These are phyloP conservation scores for Cercospora sojina DNA, from an alignment of 2,329 filamentous ascomycete species.

Conservation along the genomic window DNA sequence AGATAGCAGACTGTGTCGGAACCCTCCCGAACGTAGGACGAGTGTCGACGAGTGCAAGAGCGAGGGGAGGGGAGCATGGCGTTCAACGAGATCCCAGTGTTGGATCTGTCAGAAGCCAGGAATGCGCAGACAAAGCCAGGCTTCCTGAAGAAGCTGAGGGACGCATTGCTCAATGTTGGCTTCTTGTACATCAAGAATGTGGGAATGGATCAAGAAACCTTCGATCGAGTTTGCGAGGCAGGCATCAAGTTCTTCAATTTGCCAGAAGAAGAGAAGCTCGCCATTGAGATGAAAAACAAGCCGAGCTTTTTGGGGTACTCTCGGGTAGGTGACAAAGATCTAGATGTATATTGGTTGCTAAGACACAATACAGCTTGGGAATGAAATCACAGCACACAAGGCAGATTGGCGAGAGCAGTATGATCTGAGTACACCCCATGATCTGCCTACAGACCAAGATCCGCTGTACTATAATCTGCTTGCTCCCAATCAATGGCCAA, in stretches of 20 bases:
- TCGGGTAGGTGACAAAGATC: not conserved
- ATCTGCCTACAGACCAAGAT: slow-evolving; percentile 59
- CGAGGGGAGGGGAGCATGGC: slow-evolving; percentile 8
- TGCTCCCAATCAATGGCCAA: slow-evolving; percentile 78
- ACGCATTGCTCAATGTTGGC: slow-evolving; percentile 80
- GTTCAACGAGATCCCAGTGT: slow-evolving; percentile 73
- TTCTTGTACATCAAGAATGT: slow-evolving; percentile 84
- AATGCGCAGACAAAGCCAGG: slow-evolving; percentile 65
- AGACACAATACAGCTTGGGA: slow-evolving; percentile 37
- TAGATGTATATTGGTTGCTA: not conserved
- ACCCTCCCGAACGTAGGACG: not conserved
- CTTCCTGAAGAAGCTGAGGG: slow-evolving; percentile 69
- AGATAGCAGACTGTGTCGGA: not conserved
- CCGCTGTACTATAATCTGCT: slow-evolving; percentile 74
- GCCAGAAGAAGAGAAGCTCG: slow-evolving; percentile 70
- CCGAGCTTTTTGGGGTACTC: slow-evolving; percentile 35
- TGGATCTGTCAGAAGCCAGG: slow-evolving; percentile 69
- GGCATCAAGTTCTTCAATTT: slow-evolving; percentile 76
- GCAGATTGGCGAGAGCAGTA: slow-evolving; percentile 84
- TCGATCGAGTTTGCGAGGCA: slow-evolving; percentile 63
- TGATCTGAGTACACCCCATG: slow-evolving; percentile 78
- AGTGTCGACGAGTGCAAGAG: not conserved
- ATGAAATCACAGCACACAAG: slow-evolving; percentile 67
- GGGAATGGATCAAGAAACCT: slow-evolving; percentile 65
- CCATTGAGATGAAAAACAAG: slow-evolving; percentile 53